Conservation (phyloP, 106 monocot genomes). For the Acanthochlamys bracteata region DNA sequence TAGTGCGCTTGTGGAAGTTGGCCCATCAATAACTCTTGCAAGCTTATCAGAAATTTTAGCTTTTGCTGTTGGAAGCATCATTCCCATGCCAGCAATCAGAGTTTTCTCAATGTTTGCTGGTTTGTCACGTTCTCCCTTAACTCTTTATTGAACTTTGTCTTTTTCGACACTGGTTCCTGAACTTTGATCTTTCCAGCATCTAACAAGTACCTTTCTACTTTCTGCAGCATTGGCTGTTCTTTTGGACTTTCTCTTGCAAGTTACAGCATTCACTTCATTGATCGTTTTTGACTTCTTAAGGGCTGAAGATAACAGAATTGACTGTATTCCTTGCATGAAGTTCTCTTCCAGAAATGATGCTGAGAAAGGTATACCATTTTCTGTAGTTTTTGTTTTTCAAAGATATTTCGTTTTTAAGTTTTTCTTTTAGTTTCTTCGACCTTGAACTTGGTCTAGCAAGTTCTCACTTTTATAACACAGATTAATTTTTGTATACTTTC, state of each 20-base stretch:
- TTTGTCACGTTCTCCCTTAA: slow-evolving; percentile 10
- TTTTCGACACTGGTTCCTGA: neutral
- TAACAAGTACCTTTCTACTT: too few species aligned
- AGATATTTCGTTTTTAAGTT: neutral
- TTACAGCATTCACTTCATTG: slow-evolving; percentile 74
- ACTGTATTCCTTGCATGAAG: slow-evolving; percentile 87
- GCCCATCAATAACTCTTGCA: slow-evolving; percentile 93
- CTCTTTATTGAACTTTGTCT: neutral
- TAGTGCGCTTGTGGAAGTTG: slow-evolving; percentile 89
- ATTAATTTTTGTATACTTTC: neutral
- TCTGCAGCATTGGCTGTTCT: slow-evolving; percentile 82
- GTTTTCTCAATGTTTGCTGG: slow-evolving; percentile 99
- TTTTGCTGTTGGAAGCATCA: slow-evolving; percentile 89
- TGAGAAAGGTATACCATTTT: slow-evolving; percentile 26
- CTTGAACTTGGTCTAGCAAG: too few species aligned
- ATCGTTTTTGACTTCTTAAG: slow-evolving; percentile 74
- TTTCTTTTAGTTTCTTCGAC: too few species aligned
- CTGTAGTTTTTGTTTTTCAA: neutral
- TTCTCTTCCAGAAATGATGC: slow-evolving; percentile 12
- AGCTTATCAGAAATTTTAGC: slow-evolving; percentile 87
- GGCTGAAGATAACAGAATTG: slow-evolving; percentile 62
- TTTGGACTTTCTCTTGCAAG: slow-evolving; percentile 89
- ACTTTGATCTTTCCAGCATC: too few species aligned
- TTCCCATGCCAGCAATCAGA: slow-evolving; percentile 93
- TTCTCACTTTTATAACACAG: too few species aligned